Base-by-base conservation (phyloP, 2,329 filamentous ascomycete species). In the Ampelomyces quisqualis region DNA sequence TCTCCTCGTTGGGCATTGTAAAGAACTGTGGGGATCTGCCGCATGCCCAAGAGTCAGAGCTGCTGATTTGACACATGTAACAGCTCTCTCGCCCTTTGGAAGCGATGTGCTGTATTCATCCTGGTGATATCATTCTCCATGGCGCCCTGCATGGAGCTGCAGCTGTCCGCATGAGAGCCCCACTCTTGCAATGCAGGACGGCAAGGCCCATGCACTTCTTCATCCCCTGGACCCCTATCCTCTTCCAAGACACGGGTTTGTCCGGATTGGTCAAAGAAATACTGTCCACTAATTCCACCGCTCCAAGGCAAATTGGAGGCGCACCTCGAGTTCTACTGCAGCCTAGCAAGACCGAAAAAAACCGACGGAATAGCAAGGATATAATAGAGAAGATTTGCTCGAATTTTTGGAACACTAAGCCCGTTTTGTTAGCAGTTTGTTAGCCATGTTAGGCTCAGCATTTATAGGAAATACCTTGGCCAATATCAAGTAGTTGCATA, bases 291-390 rank as follows among this genome's bases (percentile, higher is more conserved):
- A 47, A 37, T 34, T 43, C 41, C 48, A 40, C 45, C 37, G 36
- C 22, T 37, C 37, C 40, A 36, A 45, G 49, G 43, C 40, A 44
- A 40, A 41, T 33, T 49, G 24, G 34, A 40, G 37, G 34, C 34
- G 42, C 21, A 24, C 15, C 21, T 38, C 28, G 15, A 35, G 38
- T 41, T 34, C 27, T 45, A n/a, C n/a, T n/a, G n/a, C n/a, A n/a
- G n/a, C n/a, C n/a, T n/a, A n/a, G n/a, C n/a, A n/a, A n/a, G n/a
- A n/a, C n/a, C n/a, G n/a, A n/a, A n/a, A n/a, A n/a, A n/a, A n/a
- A n/a, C n/a, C n/a, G n/a, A n/a, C n/a, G n/a, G n/a, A n/a, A n/a
- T n/a, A n/a, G n/a, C n/a, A n/a, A n/a, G n/a, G n/a, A n/a, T n/a
- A n/a, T n/a, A n/a, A n/a, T n/a, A n/a, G n/a, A n/a, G n/a, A n/a